Evolutionary conservation across 31 red algal species (phyloP).

Genomic region (Endocladia muricata): DNA sequence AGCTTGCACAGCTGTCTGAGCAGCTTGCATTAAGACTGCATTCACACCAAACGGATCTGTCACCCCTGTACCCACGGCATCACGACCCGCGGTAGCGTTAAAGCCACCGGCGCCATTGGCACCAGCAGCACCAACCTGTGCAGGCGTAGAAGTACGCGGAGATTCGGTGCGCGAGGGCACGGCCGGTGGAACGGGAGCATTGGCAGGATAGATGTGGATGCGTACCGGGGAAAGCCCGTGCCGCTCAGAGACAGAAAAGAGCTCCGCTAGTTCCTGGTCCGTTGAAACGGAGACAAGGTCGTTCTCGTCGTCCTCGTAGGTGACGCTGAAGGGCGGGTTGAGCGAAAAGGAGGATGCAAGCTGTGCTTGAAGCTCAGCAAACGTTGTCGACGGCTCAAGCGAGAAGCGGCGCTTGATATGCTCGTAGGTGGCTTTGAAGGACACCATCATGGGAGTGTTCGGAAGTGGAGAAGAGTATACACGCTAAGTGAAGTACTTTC

Average conservation of each 20-base stretch:
- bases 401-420: slow-evolving; percentile 56
- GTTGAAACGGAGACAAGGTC: slow-evolving; percentile 51
- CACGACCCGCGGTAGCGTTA: too few species aligned
- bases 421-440: slow-evolving; percentile 34
- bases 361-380: slow-evolving; percentile 1
- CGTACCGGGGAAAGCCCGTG: slow-evolving; percentile 13
- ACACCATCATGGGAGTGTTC: too few species aligned
- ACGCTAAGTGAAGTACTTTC: too few species aligned
- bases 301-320: slow-evolving; percentile 50
- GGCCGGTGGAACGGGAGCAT: neutral
- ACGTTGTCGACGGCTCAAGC: slow-evolving; percentile 4
- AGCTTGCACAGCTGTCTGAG: too few species aligned
- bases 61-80: too few species aligned
- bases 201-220: neutral
- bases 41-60: too few species aligned
- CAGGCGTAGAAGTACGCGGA: too few species aligned
- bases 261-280: slow-evolving; percentile 32
- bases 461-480: too few species aligned
- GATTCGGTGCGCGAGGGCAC: too few species aligned
- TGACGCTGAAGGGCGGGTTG: slow-evolving; percentile 30
- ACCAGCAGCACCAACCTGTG: too few species aligned
- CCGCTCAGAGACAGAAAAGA: slow-evolving; percentile 22
- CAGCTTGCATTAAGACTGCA: too few species aligned
- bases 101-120: too few species aligned
- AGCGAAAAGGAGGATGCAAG: slow-evolving; percentile 37